Evolutionary conservation across 2,329 filamentous ascomycete species (phyloP).

Genomic region (Scolecobasidium constrictum): DNA sequence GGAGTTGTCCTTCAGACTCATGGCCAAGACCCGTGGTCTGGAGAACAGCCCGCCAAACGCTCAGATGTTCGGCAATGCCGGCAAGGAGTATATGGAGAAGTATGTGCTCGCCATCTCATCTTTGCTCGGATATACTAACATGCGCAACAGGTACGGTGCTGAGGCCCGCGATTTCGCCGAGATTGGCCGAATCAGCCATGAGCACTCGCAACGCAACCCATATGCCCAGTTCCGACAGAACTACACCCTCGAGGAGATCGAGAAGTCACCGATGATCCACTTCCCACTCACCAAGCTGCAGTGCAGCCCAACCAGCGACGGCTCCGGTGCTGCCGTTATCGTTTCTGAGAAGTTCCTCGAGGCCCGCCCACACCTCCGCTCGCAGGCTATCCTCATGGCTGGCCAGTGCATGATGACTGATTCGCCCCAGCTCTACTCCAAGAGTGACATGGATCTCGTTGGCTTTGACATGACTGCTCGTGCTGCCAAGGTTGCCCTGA

Average conservation of each 20-base stretch:
- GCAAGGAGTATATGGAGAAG: conserved; percentile 16
- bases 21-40: conserved; percentile 13
- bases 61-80: conserved; percentile 15
- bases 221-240: conserved; percentile 15
- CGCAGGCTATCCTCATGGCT: conserved; percentile 14
- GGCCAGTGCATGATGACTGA: conserved; percentile 15
- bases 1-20: conserved; percentile 10
- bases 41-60: conserved; percentile 13
- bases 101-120: conserved; percentile 11
- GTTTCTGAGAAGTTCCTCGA: conserved; percentile 14
- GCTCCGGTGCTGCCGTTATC: conserved; percentile 14
- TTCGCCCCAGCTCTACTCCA: conserved; percentile 10
- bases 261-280: conserved; percentile 11
- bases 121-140: no score
- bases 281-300: conserved; percentile 13
- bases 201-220: conserved; percentile 14
- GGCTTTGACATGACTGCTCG: conserved; percentile 19
- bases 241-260: conserved; percentile 14
- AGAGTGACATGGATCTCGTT: conserved; percentile 18
- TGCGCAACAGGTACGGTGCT: conserved; percentile 13
- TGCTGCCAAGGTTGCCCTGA: conserved; percentile 15
- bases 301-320: conserved; percentile 12
- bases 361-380: conserved; percentile 11
- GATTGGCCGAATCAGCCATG: conserved; percentile 15
- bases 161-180: conserved; percentile 13